Percentiles rank a stretch among this genome's conserved stretches.
Conservation (phyloP, 352 stramenopile genomes). For the Plasmopara muralis region DNA sequence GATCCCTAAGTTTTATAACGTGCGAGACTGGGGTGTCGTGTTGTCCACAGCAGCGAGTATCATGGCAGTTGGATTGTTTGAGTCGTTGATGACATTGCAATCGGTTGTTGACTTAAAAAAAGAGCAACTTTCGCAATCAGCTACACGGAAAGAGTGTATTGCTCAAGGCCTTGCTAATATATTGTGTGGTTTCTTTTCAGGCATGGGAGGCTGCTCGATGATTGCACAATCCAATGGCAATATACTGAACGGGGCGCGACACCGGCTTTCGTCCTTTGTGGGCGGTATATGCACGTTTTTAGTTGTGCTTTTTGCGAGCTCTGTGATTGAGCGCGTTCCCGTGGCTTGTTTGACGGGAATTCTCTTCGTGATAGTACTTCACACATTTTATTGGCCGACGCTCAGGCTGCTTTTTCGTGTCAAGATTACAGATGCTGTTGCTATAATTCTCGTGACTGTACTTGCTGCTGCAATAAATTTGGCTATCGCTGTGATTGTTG, state of each 20-base stretch:
- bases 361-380: constrained; percentile 81
- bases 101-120: constrained; percentile 88
- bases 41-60: constrained; percentile 87
- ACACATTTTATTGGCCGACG: constrained; percentile 89
- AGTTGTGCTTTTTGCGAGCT: constrained; percentile 78
- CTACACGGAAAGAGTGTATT: constrained; percentile 73
- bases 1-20: constrained; percentile 35
- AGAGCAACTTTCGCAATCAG: constrained; percentile 49
- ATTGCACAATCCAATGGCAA: constrained; percentile 92
- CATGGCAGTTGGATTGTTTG: constrained; percentile 88
- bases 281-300: constrained; percentile 56
- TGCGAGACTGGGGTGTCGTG: constrained; percentile 63
- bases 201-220: constrained; percentile 92
- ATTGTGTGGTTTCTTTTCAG: constrained; percentile 86
- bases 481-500: constrained; percentile 76
- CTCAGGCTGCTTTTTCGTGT: constrained; percentile 74
- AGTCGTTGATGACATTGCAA: constrained; percentile 93
- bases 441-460: constrained; percentile 81
- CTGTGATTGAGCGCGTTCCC: constrained; percentile 80
- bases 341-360: constrained; percentile 83
- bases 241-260: constrained; percentile 74
- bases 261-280: constrained; percentile 63
- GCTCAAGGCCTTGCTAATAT: constrained; percentile 89
- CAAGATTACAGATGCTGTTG: constrained; percentile 56
- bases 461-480: constrained; percentile 84